Conservation (phyloP, 2,329 filamentous ascomycete species). For the Aspergillus ruber region DNA sequence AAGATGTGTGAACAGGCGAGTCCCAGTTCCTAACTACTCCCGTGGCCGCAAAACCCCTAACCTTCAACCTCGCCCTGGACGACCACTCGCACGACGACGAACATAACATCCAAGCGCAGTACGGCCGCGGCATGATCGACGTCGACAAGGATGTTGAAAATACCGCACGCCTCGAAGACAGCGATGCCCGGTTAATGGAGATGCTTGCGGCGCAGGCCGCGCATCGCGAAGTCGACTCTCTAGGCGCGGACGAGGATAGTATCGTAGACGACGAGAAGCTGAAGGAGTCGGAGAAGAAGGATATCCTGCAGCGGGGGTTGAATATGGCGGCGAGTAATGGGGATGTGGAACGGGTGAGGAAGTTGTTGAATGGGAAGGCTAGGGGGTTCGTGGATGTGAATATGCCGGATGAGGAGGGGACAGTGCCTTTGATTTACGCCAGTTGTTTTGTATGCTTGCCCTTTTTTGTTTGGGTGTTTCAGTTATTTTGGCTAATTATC, state of each 20-base stretch:
- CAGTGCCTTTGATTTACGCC: conserved; percentile 92
- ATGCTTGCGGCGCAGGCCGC: conserved; percentile 95
- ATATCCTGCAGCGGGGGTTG: conserved; percentile 76
- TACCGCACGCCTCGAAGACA: conserved; percentile 59
- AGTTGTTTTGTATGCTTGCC: conserved; percentile 76
- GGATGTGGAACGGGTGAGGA: conserved; percentile 72
- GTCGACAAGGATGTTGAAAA: conserved; percentile 31
- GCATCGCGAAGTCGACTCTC: conserved; percentile 62
- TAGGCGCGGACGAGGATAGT: conserved; percentile 71
- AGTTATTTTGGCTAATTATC: neutral
- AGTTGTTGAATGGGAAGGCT: conserved; percentile 67
- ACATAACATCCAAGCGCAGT: conserved; percentile 28
- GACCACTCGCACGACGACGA: conserved; percentile 67
- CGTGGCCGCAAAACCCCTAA: conserved; percentile 73
- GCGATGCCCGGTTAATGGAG: conserved; percentile 82
- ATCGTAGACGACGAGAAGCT: conserved; percentile 69
- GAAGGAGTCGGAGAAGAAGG: conserved; percentile 68
- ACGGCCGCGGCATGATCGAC: conserved; percentile 22
- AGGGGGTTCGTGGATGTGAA: conserved; percentile 77
- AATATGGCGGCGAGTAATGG: conserved; percentile 97
- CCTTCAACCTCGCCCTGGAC: conserved; percentile 79
- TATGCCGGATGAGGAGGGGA: conserved; percentile 85
- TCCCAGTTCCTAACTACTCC: conserved; percentile 91
- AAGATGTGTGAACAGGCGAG: conserved; percentile 58
- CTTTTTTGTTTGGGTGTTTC: neutral